These are phyloP conservation scores for Candida takata DNA, from an alignment of 805 yeast genomes.

Conservation along the genomic window DNA sequence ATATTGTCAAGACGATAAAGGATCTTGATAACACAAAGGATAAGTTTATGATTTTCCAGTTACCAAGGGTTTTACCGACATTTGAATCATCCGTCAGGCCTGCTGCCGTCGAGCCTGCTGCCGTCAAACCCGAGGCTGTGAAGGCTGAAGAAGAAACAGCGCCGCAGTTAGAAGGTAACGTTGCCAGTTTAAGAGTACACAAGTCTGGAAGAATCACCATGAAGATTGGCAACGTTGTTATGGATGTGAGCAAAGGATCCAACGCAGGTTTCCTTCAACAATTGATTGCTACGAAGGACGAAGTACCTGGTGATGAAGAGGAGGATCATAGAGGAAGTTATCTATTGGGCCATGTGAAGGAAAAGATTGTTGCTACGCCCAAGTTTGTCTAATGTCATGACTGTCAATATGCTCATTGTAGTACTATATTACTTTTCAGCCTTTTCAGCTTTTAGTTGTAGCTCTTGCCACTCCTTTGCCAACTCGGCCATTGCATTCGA, in stretches of 20 bases:
- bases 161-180: constrained; percentile 41
- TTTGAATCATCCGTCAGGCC: constrained; percentile 20
- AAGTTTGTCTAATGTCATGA: constrained; percentile 20
- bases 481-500: constrained; percentile 64
- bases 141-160: constrained; percentile 3
- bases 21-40: constrained; percentile 27
- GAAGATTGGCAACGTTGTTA: constrained; percentile 59
- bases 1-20: constrained; percentile 24
- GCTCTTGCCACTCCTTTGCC: constrained; percentile 51
- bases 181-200: constrained; percentile 73
- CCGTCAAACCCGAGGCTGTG: constrained; percentile 7
- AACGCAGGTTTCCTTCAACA: constrained; percentile 68
- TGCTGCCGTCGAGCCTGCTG: constrained; percentile 4
- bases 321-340: constrained; percentile 28
- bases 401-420: not conserved
- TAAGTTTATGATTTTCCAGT: constrained; percentile 31
- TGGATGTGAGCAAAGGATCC: constrained; percentile 70
- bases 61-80: constrained; percentile 31
- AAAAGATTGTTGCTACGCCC: constrained; percentile 56
- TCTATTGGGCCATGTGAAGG: constrained; percentile 47
- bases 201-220: constrained; percentile 78
- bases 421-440: no score
- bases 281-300: constrained; percentile 81
- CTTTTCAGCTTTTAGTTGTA: constrained; percentile 23
- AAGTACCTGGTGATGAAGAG: constrained; percentile 35